Percentiles rank a stretch among this genome's conserved stretches.
phyloP scores from a whole-genome alignment of 2,329 filamentous ascomycete species.

The Coniochaeta ligniaria region DNA sequence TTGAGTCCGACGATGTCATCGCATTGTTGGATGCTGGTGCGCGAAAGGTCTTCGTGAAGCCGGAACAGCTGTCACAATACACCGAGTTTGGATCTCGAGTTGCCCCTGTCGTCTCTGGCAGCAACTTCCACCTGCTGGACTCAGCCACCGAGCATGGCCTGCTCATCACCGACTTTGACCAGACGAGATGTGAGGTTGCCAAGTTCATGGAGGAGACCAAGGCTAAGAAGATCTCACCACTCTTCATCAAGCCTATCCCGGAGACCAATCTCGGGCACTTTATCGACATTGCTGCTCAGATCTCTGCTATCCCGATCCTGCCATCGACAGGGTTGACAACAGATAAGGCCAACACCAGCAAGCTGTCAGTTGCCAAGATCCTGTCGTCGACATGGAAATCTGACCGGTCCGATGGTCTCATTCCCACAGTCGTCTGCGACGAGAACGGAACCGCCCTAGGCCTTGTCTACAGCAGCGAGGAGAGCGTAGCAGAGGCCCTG shows the following conservation, averaged over 20 bases:
- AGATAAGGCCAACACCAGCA: constrained; percentile 52
- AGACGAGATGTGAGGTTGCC: constrained; percentile 28
- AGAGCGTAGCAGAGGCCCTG: constrained; percentile 82
- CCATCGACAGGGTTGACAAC: constrained; percentile 64
- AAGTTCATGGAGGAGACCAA: constrained; percentile 38
- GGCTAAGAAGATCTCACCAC: constrained; percentile 35
- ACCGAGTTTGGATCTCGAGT: constrained; percentile 50
- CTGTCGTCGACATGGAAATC: constrained; percentile 70
- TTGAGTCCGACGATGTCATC: constrained; percentile 63
- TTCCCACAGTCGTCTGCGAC: constrained; percentile 87
- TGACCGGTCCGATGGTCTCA: constrained; percentile 75
- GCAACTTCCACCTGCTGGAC: constrained; percentile 13
- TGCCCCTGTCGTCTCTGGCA: constrained; percentile 38
- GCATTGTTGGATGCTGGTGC: constrained; percentile 80
- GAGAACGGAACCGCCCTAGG: constrained; percentile 79
- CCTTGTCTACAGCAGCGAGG: constrained; percentile 87
- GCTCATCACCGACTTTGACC: constrained; percentile 45
- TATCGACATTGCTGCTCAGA: constrained; percentile 39
- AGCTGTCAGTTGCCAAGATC: constrained; percentile 61
- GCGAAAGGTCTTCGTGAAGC: constrained; percentile 73
- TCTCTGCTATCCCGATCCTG: constrained; percentile 63
- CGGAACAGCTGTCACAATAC: constrained; percentile 57
- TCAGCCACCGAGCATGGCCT: constrained; percentile 38
- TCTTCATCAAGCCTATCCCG: constrained; percentile 44
- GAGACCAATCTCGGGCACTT: constrained; percentile 37